Conservation (phyloP, 257 asterid genomes). For the Petunia secreta region DNA sequence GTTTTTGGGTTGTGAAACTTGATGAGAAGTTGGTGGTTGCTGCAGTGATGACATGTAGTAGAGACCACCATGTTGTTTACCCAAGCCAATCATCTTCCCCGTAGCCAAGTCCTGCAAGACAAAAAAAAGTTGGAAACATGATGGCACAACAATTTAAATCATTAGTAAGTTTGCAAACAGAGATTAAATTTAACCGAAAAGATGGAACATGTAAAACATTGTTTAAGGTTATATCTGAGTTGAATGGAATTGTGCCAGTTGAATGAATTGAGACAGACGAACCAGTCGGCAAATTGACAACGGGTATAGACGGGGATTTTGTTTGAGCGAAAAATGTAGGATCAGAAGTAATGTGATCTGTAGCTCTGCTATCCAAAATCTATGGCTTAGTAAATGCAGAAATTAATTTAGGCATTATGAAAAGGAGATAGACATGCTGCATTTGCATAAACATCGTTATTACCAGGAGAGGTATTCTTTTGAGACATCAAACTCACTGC, state of each 20-base stretch:
- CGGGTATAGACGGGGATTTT: background rate
- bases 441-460: background rate
- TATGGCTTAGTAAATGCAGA: background rate
- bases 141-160: conserved; percentile 11
- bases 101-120: conserved; percentile 6
- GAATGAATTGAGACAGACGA: background rate
- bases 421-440: background rate
- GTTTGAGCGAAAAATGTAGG: background rate
- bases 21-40: background rate
- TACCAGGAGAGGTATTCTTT: background rate
- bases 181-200: conserved; percentile 9
- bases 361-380: conserved; percentile 23
- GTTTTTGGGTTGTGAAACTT: background rate
- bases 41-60: background rate
- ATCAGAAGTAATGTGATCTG: conserved; percentile 23
- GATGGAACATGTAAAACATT: conserved; percentile 10
- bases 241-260: background rate
- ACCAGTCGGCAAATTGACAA: background rate
- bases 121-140: background rate
- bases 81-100: conserved; percentile 30
- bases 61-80: conserved; percentile 21
- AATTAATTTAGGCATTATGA: background rate
- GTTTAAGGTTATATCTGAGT: background rate
- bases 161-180: background rate
- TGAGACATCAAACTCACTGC: background rate